Evolutionary conservation across 2,329 filamentous ascomycete genomes (phyloP).

Genomic region (Calcarisporium arbuscula): DNA sequence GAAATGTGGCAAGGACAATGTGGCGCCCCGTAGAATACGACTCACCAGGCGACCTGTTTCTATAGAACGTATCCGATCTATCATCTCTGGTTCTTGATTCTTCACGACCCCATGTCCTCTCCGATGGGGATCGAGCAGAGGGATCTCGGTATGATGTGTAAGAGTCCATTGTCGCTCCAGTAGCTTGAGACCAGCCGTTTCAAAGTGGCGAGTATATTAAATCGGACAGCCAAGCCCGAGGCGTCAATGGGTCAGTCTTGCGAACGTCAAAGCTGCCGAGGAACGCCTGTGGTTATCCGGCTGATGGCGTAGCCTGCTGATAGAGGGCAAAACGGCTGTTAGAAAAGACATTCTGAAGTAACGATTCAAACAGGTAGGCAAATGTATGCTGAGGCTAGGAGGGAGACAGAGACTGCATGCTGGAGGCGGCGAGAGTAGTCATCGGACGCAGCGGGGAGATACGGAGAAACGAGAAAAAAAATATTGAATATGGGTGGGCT

Average conservation of each 20-base stretch:
- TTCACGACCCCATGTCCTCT: conserved; percentile 49
- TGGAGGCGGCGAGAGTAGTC: conserved; percentile 2
- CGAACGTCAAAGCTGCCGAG: no score
- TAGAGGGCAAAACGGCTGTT: conserved; percentile 48
- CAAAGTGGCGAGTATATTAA: conserved; percentile 4
- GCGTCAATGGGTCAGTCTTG: no score
- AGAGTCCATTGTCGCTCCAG: conserved; percentile 44
- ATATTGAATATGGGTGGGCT: conserved; percentile 9
- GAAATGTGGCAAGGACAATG: no score
- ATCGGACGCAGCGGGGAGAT: background rate
- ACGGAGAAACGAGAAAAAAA: conserved; percentile 2
- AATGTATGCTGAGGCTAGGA: conserved; percentile 16
- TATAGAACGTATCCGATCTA: conserved; percentile 54
- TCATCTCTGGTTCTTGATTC: conserved; percentile 47
- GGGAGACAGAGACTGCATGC: conserved; percentile 12
- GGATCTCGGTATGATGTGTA: conserved; percentile 47
- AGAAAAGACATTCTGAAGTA: conserved; percentile 44
- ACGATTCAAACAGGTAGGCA: conserved; percentile 16
- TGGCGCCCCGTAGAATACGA: no score
- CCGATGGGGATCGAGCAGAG: conserved; percentile 44
- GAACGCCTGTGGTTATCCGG: no score
- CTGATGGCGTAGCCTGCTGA: conserved; percentile 35
- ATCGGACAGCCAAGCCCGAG: no score
- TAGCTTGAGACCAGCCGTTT: background rate
- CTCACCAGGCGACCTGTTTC: conserved; percentile 66